Evolutionary conservation across 148 eudicot species (phyloP).

Genomic region (Agrostemma githago): DNA sequence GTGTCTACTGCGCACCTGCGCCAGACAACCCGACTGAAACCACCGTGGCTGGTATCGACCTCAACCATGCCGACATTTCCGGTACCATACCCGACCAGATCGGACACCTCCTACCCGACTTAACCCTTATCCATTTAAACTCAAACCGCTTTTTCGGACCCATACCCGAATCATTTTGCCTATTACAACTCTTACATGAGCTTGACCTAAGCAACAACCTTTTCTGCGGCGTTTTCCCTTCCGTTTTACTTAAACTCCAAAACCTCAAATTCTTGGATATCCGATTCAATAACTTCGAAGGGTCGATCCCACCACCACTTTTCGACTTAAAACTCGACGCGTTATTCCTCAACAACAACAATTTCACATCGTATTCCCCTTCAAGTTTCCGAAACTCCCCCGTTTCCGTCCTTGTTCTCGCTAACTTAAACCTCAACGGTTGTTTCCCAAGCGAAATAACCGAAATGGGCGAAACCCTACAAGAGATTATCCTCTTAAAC

Average conservation of each 20-base stretch:
- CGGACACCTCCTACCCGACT: slow-evolving; percentile 48
- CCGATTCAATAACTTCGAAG: slow-evolving; percentile 52
- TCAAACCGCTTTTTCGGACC: slow-evolving; percentile 56
- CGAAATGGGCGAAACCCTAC: slow-evolving; percentile 47
- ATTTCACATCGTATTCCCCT: slow-evolving; percentile 37
- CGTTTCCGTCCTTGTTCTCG: slow-evolving; percentile 60
- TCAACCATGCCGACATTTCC: slow-evolving; percentile 53
- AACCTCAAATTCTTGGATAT: slow-evolving; percentile 53
- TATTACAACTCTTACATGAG: slow-evolving; percentile 45
- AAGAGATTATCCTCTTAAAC: slow-evolving; percentile 48
- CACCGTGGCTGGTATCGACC: slow-evolving; percentile 81
- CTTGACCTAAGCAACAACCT: slow-evolving; percentile 71
- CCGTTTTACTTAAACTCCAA: slow-evolving; percentile 33
- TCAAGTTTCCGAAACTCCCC: slow-evolving; percentile 49
- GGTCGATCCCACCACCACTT: slow-evolving; percentile 37
- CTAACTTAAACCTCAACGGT: slow-evolving; percentile 51
- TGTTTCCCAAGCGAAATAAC: slow-evolving; percentile 53
- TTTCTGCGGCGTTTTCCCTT: slow-evolving; percentile 54
- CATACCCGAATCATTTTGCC: slow-evolving; percentile 35
- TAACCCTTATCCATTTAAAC: slow-evolving; percentile 67
- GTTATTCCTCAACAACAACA: slow-evolving; percentile 58
- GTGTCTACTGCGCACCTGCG: slow-evolving; percentile 69
- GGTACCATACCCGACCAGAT: slow-evolving; percentile 51
- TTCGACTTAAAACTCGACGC: slow-evolving; percentile 65
- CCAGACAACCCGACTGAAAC: slow-evolving; percentile 36